A percentile compares a stretch with the other conserved stretches of the same genome.
Evolutionary conservation across 805 yeast genomes (phyloP).

Genomic region (Sugiyamaella lignohabitans): DNA sequence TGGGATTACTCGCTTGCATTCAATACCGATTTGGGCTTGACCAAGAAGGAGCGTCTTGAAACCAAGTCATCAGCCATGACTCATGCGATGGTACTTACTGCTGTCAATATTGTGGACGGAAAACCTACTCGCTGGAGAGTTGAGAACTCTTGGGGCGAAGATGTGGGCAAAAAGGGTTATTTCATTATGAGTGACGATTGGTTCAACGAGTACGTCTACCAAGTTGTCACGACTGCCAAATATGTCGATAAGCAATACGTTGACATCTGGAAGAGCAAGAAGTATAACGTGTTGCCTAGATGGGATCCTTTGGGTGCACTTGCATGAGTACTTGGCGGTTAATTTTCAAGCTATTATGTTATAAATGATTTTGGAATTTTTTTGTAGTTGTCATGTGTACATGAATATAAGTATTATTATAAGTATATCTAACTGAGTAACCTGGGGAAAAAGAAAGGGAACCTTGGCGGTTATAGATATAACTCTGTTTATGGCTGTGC

Average conservation of each 20-base stretch:
- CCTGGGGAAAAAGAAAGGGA: no score
- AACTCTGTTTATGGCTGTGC: no score
- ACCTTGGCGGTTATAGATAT: no score
- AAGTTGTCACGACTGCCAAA: conserved; percentile 53
- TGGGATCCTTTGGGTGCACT: conserved; percentile 81
- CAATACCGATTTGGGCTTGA: conserved; percentile 37
- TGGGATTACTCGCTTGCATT: conserved; percentile 54
- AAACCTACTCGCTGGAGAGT: conserved; percentile 64
- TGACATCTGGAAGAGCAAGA: conserved; percentile 37
- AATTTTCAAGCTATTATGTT: no score
- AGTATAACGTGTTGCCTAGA: conserved; percentile 52
- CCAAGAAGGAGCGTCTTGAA: conserved; percentile 62
- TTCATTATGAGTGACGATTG: conserved; percentile 68
- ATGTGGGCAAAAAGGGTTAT: conserved; percentile 59
- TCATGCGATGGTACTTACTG: conserved; percentile 85
- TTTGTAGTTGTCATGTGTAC: no score
- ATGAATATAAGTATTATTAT: no score
- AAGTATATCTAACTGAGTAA: no score
- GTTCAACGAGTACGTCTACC: conserved; percentile 69
- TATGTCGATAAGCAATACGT: conserved; percentile 40
- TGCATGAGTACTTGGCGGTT: no score
- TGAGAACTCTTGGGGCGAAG: conserved; percentile 73
- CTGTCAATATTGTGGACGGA: conserved; percentile 66
- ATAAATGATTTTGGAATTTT: no score
- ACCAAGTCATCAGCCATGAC: conserved; percentile 77